Base-by-base conservation (phyloP, 2,329 filamentous ascomycete genomes). In the Triangularia setosa region DNA sequence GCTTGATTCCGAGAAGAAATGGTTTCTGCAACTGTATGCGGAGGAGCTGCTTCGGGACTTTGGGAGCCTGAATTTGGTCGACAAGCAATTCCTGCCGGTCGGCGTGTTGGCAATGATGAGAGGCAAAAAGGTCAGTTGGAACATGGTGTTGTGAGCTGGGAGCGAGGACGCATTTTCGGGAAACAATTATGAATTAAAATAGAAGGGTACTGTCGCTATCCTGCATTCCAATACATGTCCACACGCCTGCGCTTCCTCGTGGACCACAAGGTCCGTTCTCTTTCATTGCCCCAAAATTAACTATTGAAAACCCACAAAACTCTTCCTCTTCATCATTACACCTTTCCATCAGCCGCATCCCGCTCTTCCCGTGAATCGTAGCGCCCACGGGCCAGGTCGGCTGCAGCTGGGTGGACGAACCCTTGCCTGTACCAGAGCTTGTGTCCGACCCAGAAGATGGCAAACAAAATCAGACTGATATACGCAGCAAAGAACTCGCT, bases 401-500 rank as follows among this genome's bases (percentile, higher is more conserved):
- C 70, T n/a, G 64, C 67, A 9, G 58, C 61, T n/a, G 67, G 65
- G 18, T 71, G 61, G 28, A 72, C 68, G 21, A 66, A 65, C 80
- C 40, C 58, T n/a, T 65, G 21, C 6, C 79, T 74, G 67, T 69
- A 78, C 53, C 78, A 64, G n/a, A 81, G 54, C 78, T 90, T 90
- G 77, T 90, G 88, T 1, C 83, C 86, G 1, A 83, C 61, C 69
- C 84, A 88, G 12, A 89, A 74, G 3, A 84, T 80, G 2, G 83
- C 71, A 69, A 90, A 91, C 2, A 91, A 72, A 25, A 90, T 84
- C 64, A 90, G 71, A 67, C 86, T 88, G 69, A 90, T 73, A 69
- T 90, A 91, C 12, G 83, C 80, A 2, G 85, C 81, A 67, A 90
- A 89, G 70, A 91, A 91, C 54, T 81, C 77, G 61, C 79, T 79